Evolutionary conservation across 2,329 filamentous ascomycete genomes (phyloP), one percentile per base, ranked within the genome.

Genomic region (Dactylellina drechsleri): DNA sequence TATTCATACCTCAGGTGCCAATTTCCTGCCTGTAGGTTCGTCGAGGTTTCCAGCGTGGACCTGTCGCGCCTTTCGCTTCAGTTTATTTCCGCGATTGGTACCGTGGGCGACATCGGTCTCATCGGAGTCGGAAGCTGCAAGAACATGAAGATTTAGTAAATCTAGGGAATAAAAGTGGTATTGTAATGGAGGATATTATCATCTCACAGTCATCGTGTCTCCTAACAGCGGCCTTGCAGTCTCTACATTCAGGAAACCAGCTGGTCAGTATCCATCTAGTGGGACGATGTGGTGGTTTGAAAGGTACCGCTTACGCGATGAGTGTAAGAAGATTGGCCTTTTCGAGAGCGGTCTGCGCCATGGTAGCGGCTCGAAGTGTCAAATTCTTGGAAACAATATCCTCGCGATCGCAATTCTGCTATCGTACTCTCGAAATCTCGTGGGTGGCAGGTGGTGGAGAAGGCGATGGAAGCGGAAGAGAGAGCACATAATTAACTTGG

Each of bases 61-160:
- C 80, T 91, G 91, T 78, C 88, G 86, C 52, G 91, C 89, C 79
- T 88, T 87, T 81, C 88, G 91, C 84, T 93, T 92, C 53, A 94
- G 85, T 81, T 93, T 94, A 82, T 92, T 88, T 76, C 90, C 91
- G 80, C 91, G 89, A 82, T 93, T 93, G 68, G 88, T 90, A 78
- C 87, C 87, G 78, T 87, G 85, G 74, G 89, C 86, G 79, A 92
- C 89, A 65, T 88, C 87, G 23, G 77, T 77, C 74, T 89, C 88
- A 81, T 94, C 92, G 71, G 90, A 92, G 81, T 93, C 91, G 78
- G 89, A 92, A 76, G 92, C 91, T 93, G 45, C 18, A 18, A 59
- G 41, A 45, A 49, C 4, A 45, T 26, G 16, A 23, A 26, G 45
- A 18, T 43, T 36, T 41, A 45, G 54, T 18, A 52, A 53, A n/a